Evolutionary conservation across 2,329 filamentous ascomycete species (phyloP), one percentile per base, ranked within the genome.

Genomic region (Epichloe glyceriae): DNA sequence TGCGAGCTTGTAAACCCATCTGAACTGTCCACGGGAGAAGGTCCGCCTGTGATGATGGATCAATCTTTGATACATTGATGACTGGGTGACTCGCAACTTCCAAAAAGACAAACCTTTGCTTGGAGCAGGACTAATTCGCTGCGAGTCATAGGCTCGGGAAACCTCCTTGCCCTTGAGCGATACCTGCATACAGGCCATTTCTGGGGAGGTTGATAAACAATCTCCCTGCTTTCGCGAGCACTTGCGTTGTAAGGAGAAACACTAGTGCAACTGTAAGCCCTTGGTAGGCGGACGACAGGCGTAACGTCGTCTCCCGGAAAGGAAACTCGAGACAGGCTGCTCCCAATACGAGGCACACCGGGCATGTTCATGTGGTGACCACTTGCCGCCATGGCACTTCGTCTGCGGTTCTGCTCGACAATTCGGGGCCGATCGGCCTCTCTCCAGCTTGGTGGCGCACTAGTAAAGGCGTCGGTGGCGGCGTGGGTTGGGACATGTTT

Each of bases 401-500:
- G 68, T 52, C 70, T 68, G 50, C 67, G 68, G 62, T 78, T 76
- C 57, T 74, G 66, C 57, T 76, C 74, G 52, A 72, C 62, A 49
- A 79, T 76, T 53, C 64, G 71, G 22, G 64, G 59, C 42, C 70
- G 65, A 56, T 79, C 75, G 12, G 69, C 67, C 7, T 62, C 58
- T 47, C 71, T 72, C 70, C 72, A 79, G 55, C 68, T 72, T 1
- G 73, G 67, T 10, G 78, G 78, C 3, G 75, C 75, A 33, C 73
- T 74, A 20, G 71, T 68, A 42, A 82, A 64, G 42, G 79, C 78
- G 62, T 83, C 79, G 12, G 70, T 61, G 44, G 76, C 77, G 30
- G 80, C 80, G 60, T 84, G 80, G 14, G 70, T 81, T n/a, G 79
- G 78, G 19, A 80, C 64, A 60, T 83, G 80, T 49, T 68, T 74